These are phyloP conservation scores for Exophiala sp. DNA, from an alignment of 2,329 filamentous ascomycete genomes.

Conservation along the genomic window DNA sequence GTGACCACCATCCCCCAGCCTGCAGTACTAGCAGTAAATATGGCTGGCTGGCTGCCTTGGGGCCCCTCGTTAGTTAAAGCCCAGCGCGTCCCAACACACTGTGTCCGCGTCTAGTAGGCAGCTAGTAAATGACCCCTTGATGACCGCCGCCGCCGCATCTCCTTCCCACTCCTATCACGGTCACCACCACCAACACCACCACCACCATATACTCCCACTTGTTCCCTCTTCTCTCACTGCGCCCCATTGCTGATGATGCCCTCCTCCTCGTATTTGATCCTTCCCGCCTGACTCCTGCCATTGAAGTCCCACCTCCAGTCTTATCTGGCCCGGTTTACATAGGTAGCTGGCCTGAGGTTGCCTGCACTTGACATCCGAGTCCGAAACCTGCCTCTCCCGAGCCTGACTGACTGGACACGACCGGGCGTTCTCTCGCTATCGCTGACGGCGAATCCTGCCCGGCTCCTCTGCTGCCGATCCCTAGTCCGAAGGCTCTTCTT, in stretches of 20 bases:
- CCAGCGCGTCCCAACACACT: background rate
- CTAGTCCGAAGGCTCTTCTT: slow-evolving; percentile 9
- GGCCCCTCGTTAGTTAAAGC: too few species aligned
- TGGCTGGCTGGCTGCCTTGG: too few species aligned
- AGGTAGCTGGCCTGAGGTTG: background rate
- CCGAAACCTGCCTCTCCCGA: background rate
- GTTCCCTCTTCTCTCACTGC: slow-evolving; percentile 3
- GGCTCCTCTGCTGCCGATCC: slow-evolving; percentile 14
- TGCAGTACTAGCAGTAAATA: background rate
- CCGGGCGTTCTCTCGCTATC: background rate
- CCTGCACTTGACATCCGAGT: background rate
- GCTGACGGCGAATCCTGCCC: background rate
- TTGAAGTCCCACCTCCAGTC: background rate
- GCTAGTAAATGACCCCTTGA: too few species aligned
- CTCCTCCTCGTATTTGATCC: slow-evolving; percentile 14
- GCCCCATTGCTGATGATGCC: slow-evolving; percentile 14
- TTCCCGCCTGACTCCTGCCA: background rate
- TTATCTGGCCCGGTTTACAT: slow-evolving; percentile 4
- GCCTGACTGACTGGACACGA: background rate
- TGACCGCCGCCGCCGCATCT: background rate
- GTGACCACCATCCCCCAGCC: too few species aligned
- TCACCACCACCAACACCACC: background rate
- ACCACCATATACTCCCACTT: background rate
- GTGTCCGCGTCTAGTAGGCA: background rate
- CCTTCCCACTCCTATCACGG: background rate